Evolutionary conservation across 768 basidiomycete genomes (phyloP), one percentile per base, ranked within the genome.

Genomic region (Macrolepiota dolichaula): DNA sequence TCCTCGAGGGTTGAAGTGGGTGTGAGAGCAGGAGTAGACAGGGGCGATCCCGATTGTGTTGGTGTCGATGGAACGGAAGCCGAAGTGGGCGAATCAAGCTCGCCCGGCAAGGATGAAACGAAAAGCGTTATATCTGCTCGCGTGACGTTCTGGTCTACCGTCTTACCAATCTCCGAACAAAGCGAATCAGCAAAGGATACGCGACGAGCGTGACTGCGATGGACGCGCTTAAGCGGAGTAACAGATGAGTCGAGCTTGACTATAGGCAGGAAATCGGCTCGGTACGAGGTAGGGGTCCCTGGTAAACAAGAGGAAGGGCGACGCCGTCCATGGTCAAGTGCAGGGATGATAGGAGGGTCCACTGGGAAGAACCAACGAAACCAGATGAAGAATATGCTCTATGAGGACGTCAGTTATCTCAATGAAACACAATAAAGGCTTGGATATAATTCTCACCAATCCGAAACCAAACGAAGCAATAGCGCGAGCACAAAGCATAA

Each of bases 311-410:
- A 46, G 67, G 56, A 11, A 55, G 46, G 6, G 51, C 59, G 66
- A 55, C 65, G 63, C 36, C 56, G 65, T 32, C 19, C 32, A 29
- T 25, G 36, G 46, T 56, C 47, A 3, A 17, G 40, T 22, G 1
- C 27, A 24, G 37, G 49, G 40, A 27, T 22, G 19, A 19, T 15
- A 35, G 51, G 24, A 24, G 52, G 22, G 63, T 64, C 38, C 15
- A 67, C 57, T 47, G 76, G 77, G 35, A 76, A 51, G 46, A 78
- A 62, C 79, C 79, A 80, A 17, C 72, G 69, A 36, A 80, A 56
- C 73, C 77, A 79, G 55, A 81, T 76, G 47, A 75, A 77, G 27
- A 80, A 66, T 38, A 81, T 65, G 66, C 79, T 81, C 79, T 81
- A 51, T 51, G 64, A n/a, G 63, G 46, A 55, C 4, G 42, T 51